Evolutionary conservation across 345 rosid species (phyloP).

Genomic region (Aegle marmelos): DNA sequence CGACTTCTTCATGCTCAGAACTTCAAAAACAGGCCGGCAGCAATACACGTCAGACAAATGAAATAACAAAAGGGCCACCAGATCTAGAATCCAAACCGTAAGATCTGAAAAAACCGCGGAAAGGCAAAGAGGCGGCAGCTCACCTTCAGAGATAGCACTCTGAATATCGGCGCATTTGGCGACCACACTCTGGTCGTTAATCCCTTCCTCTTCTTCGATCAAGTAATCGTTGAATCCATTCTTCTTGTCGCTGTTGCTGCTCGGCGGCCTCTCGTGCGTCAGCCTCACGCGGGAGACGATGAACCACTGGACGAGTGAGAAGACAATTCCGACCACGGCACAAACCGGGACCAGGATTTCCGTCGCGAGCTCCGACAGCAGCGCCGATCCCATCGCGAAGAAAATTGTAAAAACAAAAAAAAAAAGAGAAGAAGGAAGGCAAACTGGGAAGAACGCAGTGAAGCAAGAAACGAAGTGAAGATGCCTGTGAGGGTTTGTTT

Average conservation of each 20-base stretch:
- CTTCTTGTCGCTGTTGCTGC: slow-evolving; percentile 26
- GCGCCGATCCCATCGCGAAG: slow-evolving; percentile 16
- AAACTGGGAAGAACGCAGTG: too few species aligned
- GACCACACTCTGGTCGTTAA: slow-evolving; percentile 57
- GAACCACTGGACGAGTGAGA: slow-evolving; percentile 68
- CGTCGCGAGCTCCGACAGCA: slow-evolving; percentile 61
- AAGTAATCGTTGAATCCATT: slow-evolving; percentile 55
- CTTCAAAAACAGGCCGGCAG: not conserved
- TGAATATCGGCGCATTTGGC: slow-evolving; percentile 78
- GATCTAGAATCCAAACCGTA: not conserved
- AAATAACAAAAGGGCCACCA: not conserved
- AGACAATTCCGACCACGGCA: slow-evolving; percentile 67
- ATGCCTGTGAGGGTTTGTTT: not conserved
- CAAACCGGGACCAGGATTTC: slow-evolving; percentile 62
- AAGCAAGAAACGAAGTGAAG: not conserved
- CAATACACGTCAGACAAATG: too few species aligned
- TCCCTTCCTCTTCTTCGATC: slow-evolving; percentile 80
- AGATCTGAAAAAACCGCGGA: not conserved
- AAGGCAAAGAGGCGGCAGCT: not conserved
- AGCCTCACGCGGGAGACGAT: slow-evolving; percentile 62
- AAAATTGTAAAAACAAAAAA: not conserved
- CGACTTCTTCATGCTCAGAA: not conserved
- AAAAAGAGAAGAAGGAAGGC: too few species aligned
- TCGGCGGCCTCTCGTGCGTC: slow-evolving; percentile 25
- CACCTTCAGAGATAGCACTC: slow-evolving; percentile 80